Evolutionary conservation across 2,329 filamentous ascomycete species (phyloP), one percentile per base, ranked within the genome.

Genomic region (Aureobasidium sp.): DNA sequence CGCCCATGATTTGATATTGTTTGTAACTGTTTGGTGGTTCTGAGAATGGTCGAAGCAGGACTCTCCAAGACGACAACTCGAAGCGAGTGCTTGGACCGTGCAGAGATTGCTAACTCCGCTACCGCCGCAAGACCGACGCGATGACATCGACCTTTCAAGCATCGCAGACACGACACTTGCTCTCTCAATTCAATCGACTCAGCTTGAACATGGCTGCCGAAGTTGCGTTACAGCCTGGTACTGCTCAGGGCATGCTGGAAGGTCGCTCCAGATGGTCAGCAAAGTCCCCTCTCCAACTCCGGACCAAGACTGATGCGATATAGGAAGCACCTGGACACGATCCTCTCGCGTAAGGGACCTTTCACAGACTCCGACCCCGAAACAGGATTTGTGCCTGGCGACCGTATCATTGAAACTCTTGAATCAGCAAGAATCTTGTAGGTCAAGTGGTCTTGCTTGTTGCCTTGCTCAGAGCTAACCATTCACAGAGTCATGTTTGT

Each of bases 321-420:
- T 66, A 74, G 94, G 94, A 90, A 89, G 78, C 91, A 97, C 77
- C 87, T 98, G 66, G 90, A 98, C 80, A 91, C 87, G 68, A 90
- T 98, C 70, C 87, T 97, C 65, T 90, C 86, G 66, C 91, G 90
- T 38, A 82, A 87, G 4, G 95, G 96, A 1, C 94, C 96, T 1
- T 97, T 93, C 78, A 95, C 92, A 40, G 91, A 95, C 69, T 86
- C 76, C 29, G 66, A 66, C 33, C n/a, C n/a, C n/a, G n/a, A n/a
- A n/a, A n/a, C n/a, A n/a, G n/a, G n/a, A n/a, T 76, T 70, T 67
- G 66, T 81, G 13, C 82, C 84, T 55, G 86, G 82, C 65, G 80
- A 77, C 71, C 84, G 81, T 68, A 83, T 82, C 65, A 85, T 84
- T 72, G 83, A 83, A 67, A 86, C 79, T 67, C 82, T 94, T 70